Percentiles rank a stretch among this genome's conserved stretches.
Evolutionary conservation across 2,329 filamentous ascomycete genomes (phyloP).

Genomic region (Dendrostoma leiphaemia): DNA sequence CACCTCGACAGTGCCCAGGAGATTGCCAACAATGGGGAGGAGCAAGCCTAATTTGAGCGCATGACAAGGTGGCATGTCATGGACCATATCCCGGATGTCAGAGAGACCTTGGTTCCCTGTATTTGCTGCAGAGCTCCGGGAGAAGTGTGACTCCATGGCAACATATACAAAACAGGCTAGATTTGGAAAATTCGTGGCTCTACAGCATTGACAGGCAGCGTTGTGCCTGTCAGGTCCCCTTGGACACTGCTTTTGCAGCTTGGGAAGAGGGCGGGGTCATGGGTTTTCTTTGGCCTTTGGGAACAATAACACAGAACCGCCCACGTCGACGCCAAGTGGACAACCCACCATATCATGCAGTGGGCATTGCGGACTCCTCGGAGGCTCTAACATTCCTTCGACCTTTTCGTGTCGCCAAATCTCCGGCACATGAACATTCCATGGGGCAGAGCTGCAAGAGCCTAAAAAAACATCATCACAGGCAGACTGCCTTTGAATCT

Average conservation of each 20-base stretch:
- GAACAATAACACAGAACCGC: neutral
- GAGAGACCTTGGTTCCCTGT: neutral
- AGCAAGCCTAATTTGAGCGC: slow-evolving; percentile 10
- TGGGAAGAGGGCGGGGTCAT: neutral
- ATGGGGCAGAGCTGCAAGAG: neutral
- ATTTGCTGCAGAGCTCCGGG: neutral
- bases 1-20: slow-evolving; percentile 10
- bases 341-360: neutral
- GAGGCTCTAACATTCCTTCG: too few relatives aligned
- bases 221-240: neutral
- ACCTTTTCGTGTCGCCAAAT: neutral
- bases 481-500: neutral
- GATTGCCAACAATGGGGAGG: slow-evolving; percentile 20
- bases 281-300: neutral
- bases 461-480: neutral
- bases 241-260: neutral
- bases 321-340: neutral
- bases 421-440: neutral
- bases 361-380: neutral
- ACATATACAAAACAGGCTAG: neutral
- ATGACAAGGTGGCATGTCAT: neutral
- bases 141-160: too few relatives aligned
- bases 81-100: neutral
- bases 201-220: neutral
- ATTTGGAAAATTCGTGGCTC: neutral